Conservation (phyloP, 768 basidiomycete genomes). For the Tricholoma flavovirens region DNA sequence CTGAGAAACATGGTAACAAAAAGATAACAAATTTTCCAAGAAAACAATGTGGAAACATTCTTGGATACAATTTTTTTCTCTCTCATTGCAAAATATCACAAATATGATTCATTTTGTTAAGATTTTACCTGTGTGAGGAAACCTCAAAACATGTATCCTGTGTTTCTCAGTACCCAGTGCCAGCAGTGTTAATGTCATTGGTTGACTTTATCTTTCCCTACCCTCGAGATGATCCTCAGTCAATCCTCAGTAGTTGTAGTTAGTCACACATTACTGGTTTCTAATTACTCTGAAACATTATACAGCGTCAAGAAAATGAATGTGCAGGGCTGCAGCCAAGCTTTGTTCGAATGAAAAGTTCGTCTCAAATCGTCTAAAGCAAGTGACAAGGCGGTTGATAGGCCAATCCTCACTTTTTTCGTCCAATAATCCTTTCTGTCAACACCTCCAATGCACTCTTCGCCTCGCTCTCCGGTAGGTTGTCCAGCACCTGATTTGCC, state of each 20-base stretch:
- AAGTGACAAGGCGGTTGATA: no score
- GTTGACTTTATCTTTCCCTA: no score
- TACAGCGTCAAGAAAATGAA: no score
- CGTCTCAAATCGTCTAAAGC: no score
- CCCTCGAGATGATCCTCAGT: no score
- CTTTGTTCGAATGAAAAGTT: constrained; percentile 14
- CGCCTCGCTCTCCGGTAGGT: constrained; percentile 81
- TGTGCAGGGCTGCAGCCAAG: constrained; percentile 18
- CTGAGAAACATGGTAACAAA: neutral
- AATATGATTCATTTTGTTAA: neutral
- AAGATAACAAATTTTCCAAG: neutral
- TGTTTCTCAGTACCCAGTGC: no score
- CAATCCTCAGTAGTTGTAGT: no score
- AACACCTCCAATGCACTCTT: constrained; percentile 69
- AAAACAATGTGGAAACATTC: neutral
- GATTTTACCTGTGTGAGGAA: neutral
- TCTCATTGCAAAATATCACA: neutral
- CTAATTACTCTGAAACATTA: no score
- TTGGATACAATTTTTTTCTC: neutral
- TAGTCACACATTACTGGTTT: no score
- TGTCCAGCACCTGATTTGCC: constrained; percentile 65
- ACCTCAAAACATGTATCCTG: no score
- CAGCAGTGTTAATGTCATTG: no score
- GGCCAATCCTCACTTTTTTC: constrained; percentile 24
- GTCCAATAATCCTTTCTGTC: constrained; percentile 67